Evolutionary conservation across 1,139 yeast species (phyloP).

Genomic region (Candida dubliniensis): DNA sequence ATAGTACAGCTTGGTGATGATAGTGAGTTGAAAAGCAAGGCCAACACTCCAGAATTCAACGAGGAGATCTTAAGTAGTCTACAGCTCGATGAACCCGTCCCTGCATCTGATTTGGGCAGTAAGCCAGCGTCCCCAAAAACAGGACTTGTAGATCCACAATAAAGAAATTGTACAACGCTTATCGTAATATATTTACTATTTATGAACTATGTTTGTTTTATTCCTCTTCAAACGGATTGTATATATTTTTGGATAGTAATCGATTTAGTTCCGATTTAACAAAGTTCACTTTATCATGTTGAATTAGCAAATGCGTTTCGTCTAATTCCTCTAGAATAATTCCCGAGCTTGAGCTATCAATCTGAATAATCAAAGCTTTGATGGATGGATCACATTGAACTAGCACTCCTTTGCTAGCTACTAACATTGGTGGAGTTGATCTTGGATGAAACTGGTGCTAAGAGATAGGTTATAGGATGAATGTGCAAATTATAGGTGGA

Average conservation of each 20-base stretch:
- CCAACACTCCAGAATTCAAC: slow-evolving; percentile 14
- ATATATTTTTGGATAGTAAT: slow-evolving; percentile 76
- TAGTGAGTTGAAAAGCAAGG: slow-evolving; percentile 14
- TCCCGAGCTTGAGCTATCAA: slow-evolving; percentile 71
- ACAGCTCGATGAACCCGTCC: slow-evolving; percentile 2
- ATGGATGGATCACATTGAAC: slow-evolving; percentile 85
- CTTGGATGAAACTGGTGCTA: too few species aligned
- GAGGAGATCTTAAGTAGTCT: slow-evolving; percentile 26
- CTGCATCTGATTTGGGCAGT: background rate
- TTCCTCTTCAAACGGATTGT: slow-evolving; percentile 79
- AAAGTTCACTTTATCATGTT: slow-evolving; percentile 69
- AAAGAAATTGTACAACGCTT: slow-evolving; percentile 16
- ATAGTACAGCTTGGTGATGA: slow-evolving; percentile 21
- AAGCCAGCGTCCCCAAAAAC: slow-evolving; percentile 12
- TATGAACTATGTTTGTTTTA: slow-evolving; percentile 20
- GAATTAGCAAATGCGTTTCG: slow-evolving; percentile 84
- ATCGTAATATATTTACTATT: slow-evolving; percentile 33
- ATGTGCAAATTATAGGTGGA: too few species aligned
- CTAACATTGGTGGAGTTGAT: slow-evolving; percentile 31
- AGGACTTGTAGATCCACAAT: slow-evolving; percentile 20
- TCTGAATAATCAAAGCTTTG: slow-evolving; percentile 76
- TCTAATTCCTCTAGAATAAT: slow-evolving; percentile 84
- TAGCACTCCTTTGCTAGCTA: slow-evolving; percentile 47
- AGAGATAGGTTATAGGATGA: too few species aligned
- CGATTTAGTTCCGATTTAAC: slow-evolving; percentile 77